These are phyloP conservation scores for Cladophialophora exuberans DNA, from an alignment of 2,329 filamentous ascomycete genomes.

Conservation along the genomic window DNA sequence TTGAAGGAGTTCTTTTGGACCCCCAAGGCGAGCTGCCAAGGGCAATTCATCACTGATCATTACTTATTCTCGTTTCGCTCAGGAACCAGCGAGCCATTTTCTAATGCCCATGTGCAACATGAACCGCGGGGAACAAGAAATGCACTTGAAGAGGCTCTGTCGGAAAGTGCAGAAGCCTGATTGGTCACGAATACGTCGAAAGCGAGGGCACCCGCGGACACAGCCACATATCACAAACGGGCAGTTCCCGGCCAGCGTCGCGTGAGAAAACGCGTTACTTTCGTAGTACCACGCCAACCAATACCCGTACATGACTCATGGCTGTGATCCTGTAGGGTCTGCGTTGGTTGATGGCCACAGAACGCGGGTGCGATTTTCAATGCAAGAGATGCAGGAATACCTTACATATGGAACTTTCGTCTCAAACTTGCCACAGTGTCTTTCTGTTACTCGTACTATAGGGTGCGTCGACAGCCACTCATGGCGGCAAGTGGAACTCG, in stretches of 20 bases:
- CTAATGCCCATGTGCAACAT: too few relatives aligned
- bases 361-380: neutral
- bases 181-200: slow-evolving; percentile 17
- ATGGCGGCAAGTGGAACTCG: neutral
- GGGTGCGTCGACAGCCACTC: neutral
- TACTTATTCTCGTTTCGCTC: too few relatives aligned
- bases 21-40: too few relatives aligned
- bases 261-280: too few relatives aligned
- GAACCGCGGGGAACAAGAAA: too few relatives aligned
- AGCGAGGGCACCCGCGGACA: neutral
- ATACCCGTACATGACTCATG: slow-evolving; percentile 2
- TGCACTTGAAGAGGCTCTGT: slow-evolving; percentile 9
- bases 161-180: slow-evolving; percentile 4
- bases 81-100: too few relatives aligned
- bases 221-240: neutral
- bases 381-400: neutral
- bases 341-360: neutral
- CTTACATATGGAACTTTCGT: neutral
- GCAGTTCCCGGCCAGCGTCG: neutral
- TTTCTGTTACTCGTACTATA: neutral
- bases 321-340: neutral
- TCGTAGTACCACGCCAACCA: too few relatives aligned
- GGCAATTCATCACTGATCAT: too few relatives aligned
- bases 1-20: too few relatives aligned
- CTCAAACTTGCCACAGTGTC: slow-evolving; percentile 2